Evolutionary conservation across 2,329 filamentous ascomycete genomes (phyloP).

Genomic region (Penicillium glabrum): DNA sequence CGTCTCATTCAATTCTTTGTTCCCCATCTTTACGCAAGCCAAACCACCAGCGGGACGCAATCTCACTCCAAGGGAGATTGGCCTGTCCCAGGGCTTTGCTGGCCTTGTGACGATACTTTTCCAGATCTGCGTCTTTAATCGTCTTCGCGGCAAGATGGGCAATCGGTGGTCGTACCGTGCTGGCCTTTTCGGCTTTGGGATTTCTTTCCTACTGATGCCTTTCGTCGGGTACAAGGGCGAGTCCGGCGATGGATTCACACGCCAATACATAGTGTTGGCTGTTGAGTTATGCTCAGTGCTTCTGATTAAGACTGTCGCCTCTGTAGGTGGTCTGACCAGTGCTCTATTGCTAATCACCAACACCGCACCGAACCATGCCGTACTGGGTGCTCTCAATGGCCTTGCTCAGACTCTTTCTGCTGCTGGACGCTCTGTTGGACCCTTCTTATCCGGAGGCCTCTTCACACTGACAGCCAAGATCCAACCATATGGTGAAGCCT

Average conservation of each 20-base stretch:
- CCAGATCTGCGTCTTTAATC: slow-evolving; percentile 81
- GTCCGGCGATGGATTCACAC: slow-evolving; percentile 58
- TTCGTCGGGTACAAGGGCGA: slow-evolving; percentile 78
- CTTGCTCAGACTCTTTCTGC: slow-evolving; percentile 92
- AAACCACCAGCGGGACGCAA: slow-evolving; percentile 72
- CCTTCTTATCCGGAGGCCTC: slow-evolving; percentile 81
- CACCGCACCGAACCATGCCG: slow-evolving; percentile 79
- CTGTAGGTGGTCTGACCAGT: slow-evolving; percentile 85
- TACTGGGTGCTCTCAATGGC: slow-evolving; percentile 86
- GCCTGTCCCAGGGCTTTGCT: slow-evolving; percentile 79
- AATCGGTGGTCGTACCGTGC: slow-evolving; percentile 82
- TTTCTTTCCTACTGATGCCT: slow-evolving; percentile 84
- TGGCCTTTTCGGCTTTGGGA: slow-evolving; percentile 74
- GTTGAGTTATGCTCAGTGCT: slow-evolving; percentile 76
- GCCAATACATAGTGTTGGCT: slow-evolving; percentile 71
- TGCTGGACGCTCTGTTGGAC: slow-evolving; percentile 81
- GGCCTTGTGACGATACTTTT: slow-evolving; percentile 85
- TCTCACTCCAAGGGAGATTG: slow-evolving; percentile 76
- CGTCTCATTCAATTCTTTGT: slow-evolving; percentile 92
- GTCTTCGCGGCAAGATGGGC: slow-evolving; percentile 73
- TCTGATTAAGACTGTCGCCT: slow-evolving; percentile 84
- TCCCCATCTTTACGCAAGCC: slow-evolving; percentile 85
- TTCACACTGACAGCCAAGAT: slow-evolving; percentile 77
- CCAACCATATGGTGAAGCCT: slow-evolving; percentile 74
- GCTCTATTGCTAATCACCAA: slow-evolving; percentile 91